A percentile compares a stretch with the other conserved stretches of the same genome.
These are phyloP conservation scores for Xerocomellus intermedius DNA, from an alignment of 768 basidiomycete species.

Conservation along the genomic window DNA sequence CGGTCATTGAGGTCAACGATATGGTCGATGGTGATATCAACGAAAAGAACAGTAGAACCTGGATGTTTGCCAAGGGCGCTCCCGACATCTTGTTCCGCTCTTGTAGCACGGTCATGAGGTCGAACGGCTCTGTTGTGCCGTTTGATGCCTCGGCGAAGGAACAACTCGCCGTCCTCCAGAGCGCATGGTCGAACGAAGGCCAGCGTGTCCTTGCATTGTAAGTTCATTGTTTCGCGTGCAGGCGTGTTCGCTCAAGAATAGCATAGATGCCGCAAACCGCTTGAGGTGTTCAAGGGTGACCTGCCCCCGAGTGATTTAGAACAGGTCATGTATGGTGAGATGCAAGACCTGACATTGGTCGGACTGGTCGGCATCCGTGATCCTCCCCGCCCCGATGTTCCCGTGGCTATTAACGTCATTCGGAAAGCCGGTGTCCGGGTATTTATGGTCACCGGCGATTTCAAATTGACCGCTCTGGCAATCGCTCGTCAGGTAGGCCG, in stretches of 20 bases:
- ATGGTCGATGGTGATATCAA: constrained; percentile 5
- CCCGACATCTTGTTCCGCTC: constrained; percentile 51
- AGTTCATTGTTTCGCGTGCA: background rate
- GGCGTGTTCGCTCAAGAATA: background rate
- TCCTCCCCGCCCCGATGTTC: constrained; percentile 52
- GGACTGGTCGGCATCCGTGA: constrained; percentile 56
- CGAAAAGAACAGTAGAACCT: constrained; percentile 11
- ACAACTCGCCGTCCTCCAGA: constrained; percentile 31
- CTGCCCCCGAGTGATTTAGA: constrained; percentile 30
- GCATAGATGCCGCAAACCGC: constrained; percentile 30
- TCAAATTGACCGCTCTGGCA: constrained; percentile 50
- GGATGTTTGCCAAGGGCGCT: constrained; percentile 57
- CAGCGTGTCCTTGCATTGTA: constrained; percentile 53
- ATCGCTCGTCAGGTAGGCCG: constrained; percentile 44
- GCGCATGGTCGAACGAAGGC: constrained; percentile 45
- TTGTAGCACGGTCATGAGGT: constrained; percentile 35
- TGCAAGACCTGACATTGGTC: constrained; percentile 42
- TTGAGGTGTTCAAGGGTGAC: constrained; percentile 27
- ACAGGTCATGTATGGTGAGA: constrained; percentile 40
- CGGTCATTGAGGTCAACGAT: constrained; percentile 32
- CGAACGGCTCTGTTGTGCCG: constrained; percentile 34
- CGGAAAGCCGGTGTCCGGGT: constrained; percentile 51
- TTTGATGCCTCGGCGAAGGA: constrained; percentile 25
- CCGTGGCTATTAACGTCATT: constrained; percentile 44
- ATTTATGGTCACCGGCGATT: constrained; percentile 59